phyloP scores from a whole-genome alignment of 768 basidiomycete genomes.

The Lactarius sp. region DNA sequence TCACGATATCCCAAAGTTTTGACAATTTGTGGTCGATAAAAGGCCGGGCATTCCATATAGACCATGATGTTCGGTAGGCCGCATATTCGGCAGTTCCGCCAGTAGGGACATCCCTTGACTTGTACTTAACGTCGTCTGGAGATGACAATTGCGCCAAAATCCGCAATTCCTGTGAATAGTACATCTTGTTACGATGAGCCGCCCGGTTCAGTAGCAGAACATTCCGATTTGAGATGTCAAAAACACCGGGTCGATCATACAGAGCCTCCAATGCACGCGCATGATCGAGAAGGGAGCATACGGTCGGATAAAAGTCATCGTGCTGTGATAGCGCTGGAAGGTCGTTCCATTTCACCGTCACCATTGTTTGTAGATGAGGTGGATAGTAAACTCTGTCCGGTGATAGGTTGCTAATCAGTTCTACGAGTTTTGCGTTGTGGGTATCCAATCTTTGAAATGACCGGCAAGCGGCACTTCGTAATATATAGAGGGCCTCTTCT shows the following conservation, averaged over 20 bases:
- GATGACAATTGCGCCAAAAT: background rate
- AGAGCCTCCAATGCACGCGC: slow-evolving; percentile 2
- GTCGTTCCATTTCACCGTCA: background rate
- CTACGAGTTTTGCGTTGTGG: background rate
- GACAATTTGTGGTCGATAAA: background rate
- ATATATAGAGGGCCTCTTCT: slow-evolving; percentile 39
- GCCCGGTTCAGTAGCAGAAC: background rate
- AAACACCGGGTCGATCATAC: background rate
- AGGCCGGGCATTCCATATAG: background rate
- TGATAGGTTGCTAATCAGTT: background rate
- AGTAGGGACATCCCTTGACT: background rate
- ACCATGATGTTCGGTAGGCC: slow-evolving; percentile 6
- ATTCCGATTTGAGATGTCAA: background rate
- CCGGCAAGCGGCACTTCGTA: slow-evolving; percentile 35
- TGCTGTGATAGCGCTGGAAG: slow-evolving; percentile 12
- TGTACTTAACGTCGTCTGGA: background rate
- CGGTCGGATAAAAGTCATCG: background rate
- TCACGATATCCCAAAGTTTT: background rate
- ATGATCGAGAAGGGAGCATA: background rate
- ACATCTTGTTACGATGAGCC: slow-evolving; percentile 1
- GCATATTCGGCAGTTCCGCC: background rate
- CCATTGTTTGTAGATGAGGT: background rate
- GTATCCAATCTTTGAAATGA: slow-evolving; percentile 38
- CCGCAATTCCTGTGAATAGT: slow-evolving; percentile 4
- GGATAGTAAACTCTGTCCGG: slow-evolving; percentile 5